phyloP scores from a whole-genome alignment of 2,329 filamentous ascomycete species.

The Sporothrix euskadiensis region DNA sequence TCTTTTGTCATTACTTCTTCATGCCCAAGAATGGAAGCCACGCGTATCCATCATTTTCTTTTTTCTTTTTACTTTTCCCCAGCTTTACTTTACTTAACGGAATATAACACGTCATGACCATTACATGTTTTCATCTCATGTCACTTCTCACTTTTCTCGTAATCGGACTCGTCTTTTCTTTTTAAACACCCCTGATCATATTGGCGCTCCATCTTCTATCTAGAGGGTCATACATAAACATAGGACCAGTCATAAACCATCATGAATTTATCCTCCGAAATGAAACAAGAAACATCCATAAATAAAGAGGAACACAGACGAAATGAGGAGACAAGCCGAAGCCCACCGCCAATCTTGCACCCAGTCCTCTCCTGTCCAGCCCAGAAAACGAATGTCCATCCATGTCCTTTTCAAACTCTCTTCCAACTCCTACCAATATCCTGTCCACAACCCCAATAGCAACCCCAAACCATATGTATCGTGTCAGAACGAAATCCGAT shows the following conservation, averaged over 20 bases:
- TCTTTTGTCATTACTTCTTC: not conserved
- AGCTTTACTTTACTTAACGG: not conserved
- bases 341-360: not conserved
- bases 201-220: not conserved
- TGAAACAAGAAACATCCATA: constrained; percentile 14
- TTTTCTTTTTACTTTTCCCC: not conserved
- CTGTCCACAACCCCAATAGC: constrained; percentile 1
- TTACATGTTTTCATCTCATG: not conserved
- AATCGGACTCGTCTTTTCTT: not conserved
- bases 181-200: constrained; percentile 6
- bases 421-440: not conserved
- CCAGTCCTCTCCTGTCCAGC: not conserved
- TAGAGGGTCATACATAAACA: constrained; percentile 20
- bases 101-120: constrained; percentile 6
- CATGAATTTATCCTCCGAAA: constrained; percentile 9
- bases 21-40: not conserved
- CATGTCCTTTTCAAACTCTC: not conserved
- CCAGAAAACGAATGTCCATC: constrained; percentile 4
- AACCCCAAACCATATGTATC: not conserved
- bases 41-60: not conserved
- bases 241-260: constrained; percentile 27
- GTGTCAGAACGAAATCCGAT: not conserved
- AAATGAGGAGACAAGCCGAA: not conserved
- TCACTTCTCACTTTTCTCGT: not conserved
- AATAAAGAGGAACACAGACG: not conserved